Conservation (phyloP, 306 rosid species). For the Boehmeria nivea region DNA sequence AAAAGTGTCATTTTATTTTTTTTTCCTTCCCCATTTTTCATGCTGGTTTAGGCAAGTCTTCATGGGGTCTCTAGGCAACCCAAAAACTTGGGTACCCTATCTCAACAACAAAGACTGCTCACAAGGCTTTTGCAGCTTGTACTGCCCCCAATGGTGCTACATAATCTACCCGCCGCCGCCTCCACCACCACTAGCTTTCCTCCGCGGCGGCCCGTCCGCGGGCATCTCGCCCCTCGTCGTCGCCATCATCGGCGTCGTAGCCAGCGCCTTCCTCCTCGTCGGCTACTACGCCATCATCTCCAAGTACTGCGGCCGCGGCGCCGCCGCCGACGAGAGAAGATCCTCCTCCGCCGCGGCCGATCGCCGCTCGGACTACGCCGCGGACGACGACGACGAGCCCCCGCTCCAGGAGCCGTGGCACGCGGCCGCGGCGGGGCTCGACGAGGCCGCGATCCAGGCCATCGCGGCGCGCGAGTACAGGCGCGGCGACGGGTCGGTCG, state of each 20-base stretch:
- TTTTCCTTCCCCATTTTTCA: not conserved
- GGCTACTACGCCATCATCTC: slow-evolving; percentile 76
- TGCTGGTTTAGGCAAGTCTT: slow-evolving; percentile 1
- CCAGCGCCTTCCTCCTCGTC: slow-evolving; percentile 79
- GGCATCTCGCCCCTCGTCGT: slow-evolving; percentile 80
- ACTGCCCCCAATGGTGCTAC: slow-evolving; percentile 93
- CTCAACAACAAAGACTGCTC: slow-evolving; percentile 74
- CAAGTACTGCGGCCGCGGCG: slow-evolving; percentile 56
- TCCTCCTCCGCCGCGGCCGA: not conserved
- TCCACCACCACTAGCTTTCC: slow-evolving; percentile 62
- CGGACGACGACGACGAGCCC: too few species aligned
- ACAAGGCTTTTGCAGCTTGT: slow-evolving; percentile 70
- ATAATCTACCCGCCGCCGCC: slow-evolving; percentile 65
- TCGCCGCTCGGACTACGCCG: not conserved
- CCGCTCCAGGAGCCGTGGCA: slow-evolving; percentile 88
- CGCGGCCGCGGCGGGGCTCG: slow-evolving; percentile 51
- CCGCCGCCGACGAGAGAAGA: slow-evolving; percentile 20
- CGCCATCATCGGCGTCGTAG: slow-evolving; percentile 76
- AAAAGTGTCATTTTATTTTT: not conserved
- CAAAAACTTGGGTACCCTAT: slow-evolving; percentile 71
- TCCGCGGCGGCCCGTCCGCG: slow-evolving; percentile 39
- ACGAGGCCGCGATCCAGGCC: slow-evolving; percentile 68
- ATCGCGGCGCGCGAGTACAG: slow-evolving; percentile 70
- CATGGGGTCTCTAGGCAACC: slow-evolving; percentile 66
- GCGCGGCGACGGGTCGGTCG: slow-evolving; percentile 62